These are phyloP conservation scores for Polychaeton citri DNA, from an alignment of 2,329 filamentous ascomycete genomes.

Conservation along the genomic window DNA sequence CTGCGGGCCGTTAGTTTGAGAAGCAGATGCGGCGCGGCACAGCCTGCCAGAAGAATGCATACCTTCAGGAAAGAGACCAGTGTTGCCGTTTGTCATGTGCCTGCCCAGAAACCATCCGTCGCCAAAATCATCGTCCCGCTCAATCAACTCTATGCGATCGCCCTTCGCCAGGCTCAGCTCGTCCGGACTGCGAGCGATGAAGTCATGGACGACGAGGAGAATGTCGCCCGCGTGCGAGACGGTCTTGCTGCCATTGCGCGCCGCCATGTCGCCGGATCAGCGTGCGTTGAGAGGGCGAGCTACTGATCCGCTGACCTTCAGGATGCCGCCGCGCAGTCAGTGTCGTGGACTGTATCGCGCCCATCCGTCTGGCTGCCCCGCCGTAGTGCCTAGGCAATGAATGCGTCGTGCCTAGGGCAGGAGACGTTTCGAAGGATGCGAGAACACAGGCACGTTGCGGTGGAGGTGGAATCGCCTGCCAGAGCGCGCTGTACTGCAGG, in stretches of 20 bases:
- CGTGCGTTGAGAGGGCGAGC: neutral
- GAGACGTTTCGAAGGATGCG: neutral
- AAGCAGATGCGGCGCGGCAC: conserved; percentile 2
- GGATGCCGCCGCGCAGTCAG: neutral
- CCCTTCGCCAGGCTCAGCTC: conserved; percentile 81
- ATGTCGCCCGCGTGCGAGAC: conserved; percentile 24
- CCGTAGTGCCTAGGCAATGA: neutral
- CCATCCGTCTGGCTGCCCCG: neutral
- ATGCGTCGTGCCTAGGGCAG: neutral
- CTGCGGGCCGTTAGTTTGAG: conserved; percentile 16
- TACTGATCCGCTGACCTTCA: neutral
- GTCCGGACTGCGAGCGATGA: conserved; percentile 79
- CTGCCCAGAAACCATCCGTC: conserved; percentile 75
- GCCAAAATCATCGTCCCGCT: conserved; percentile 77
- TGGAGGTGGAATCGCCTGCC: too few relatives aligned
- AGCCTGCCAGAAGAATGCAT: conserved; percentile 19
- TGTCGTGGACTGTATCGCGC: neutral
- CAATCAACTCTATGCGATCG: conserved; percentile 69
- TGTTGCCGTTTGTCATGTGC: conserved; percentile 60
- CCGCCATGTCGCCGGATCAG: conserved; percentile 7
- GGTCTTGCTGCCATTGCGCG: conserved; percentile 11
- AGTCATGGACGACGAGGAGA: conserved; percentile 69
- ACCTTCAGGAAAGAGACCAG: conserved; percentile 76
- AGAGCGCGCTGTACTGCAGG: too few relatives aligned
- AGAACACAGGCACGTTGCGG: neutral